Conservation (phyloP, 2,329 filamentous ascomycete species). For the Paraphoma sp. region DNA sequence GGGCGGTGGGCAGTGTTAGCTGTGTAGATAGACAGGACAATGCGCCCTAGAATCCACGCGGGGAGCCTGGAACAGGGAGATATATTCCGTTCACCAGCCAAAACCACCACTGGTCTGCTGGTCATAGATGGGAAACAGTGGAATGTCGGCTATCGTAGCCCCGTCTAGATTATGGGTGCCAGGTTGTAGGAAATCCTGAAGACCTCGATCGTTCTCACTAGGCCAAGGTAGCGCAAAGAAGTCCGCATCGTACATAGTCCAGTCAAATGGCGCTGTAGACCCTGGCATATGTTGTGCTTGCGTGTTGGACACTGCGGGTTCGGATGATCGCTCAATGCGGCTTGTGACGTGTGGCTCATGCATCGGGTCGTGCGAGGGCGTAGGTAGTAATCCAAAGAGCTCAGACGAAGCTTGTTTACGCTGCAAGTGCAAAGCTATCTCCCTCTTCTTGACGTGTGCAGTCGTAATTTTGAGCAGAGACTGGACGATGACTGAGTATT, state of each 20-base stretch:
- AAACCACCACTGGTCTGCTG: conserved; percentile 25
- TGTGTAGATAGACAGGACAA: too few species aligned
- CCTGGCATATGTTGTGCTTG: conserved; percentile 8
- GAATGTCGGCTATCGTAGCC: conserved; percentile 39
- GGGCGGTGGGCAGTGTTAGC: background rate
- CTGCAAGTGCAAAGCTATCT: conserved; percentile 26
- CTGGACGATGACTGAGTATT: conserved; percentile 36
- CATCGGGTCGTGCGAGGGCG: conserved; percentile 3
- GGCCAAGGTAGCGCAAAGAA: conserved; percentile 40
- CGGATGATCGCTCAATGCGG: conserved; percentile 6
- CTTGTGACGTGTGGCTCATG: background rate
- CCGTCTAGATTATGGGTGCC: conserved; percentile 36
- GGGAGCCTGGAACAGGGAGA: background rate
- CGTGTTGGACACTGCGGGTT: conserved; percentile 1
- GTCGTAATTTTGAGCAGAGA: conserved; percentile 34
- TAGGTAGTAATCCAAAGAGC: conserved; percentile 34
- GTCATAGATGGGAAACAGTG: conserved; percentile 39
- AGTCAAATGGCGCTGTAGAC: conserved; percentile 24
- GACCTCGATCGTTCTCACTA: conserved; percentile 38
- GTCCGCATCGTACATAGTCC: conserved; percentile 42
- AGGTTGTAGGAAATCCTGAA: conserved; percentile 41
- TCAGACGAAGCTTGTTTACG: conserved; percentile 38
- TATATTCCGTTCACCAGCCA: conserved; percentile 2
- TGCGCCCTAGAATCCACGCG: too few species aligned
- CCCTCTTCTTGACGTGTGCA: conserved; percentile 31